A percentile compares a stretch with the other conserved stretches of the same genome.
Conservation (phyloP, 179 eudicot genomes). For the Camellia oleifera region DNA sequence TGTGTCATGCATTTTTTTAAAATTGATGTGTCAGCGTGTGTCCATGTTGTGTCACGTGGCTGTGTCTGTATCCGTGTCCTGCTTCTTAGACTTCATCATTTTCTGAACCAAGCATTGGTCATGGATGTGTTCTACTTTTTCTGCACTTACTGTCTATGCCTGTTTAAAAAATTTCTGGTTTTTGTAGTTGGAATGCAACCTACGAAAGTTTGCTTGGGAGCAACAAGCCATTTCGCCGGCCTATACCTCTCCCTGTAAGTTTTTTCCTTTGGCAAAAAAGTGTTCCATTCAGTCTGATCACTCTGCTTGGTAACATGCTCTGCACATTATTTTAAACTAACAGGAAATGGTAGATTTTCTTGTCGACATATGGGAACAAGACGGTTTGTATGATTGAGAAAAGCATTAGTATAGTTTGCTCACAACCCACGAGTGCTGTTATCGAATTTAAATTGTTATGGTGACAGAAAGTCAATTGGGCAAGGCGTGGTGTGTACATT, state of each 20-base stretch:
- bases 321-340: neutral
- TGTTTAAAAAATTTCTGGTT: conserved; percentile 4
- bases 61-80: too few relatives aligned
- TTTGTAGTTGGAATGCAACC: conserved; percentile 73
- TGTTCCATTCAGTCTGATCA: neutral
- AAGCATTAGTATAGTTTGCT: neutral
- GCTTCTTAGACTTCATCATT: neutral
- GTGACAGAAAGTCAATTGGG: neutral
- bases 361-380: conserved; percentile 87
- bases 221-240: conserved; percentile 64
- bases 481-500: neutral
- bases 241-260: conserved; percentile 70
- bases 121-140: neutral
- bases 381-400: conserved; percentile 79
- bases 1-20: too few relatives aligned
- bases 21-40: too few relatives aligned
- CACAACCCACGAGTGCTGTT: neutral
- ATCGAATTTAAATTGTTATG: neutral
- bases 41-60: too few relatives aligned
- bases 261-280: neutral
- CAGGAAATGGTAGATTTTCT: conserved; percentile 95
- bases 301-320: neutral
- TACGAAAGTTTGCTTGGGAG: conserved; percentile 70
- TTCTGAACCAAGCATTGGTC: neutral
- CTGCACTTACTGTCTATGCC: neutral